A percentile compares a stretch with the other conserved stretches of the same genome.
Evolutionary conservation across 345 rosid species (phyloP).

Genomic region (Heritiera fomes): DNA sequence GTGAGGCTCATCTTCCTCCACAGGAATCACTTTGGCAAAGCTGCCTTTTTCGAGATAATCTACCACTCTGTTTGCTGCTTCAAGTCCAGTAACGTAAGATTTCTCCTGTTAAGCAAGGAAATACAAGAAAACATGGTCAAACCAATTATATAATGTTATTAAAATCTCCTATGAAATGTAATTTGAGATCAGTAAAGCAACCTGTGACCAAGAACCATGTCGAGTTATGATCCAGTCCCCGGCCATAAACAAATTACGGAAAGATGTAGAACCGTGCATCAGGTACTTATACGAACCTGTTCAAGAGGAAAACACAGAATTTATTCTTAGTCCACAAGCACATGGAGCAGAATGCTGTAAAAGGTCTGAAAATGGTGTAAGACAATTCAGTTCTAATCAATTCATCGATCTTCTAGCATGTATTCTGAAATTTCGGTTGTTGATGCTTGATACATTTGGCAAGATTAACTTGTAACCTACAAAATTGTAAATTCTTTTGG

Average conservation of each 20-base stretch:
- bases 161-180: background rate
- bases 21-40: slow-evolving; percentile 49
- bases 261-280: slow-evolving; percentile 57
- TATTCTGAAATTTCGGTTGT: no score
- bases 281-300: slow-evolving; percentile 63
- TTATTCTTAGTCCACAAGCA: no score
- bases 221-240: slow-evolving; percentile 64
- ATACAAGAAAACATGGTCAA: background rate
- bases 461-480: no score
- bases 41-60: slow-evolving; percentile 53
- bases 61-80: slow-evolving; percentile 50
- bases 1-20: slow-evolving; percentile 60
- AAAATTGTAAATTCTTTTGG: no score
- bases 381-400: background rate
- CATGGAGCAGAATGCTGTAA: background rate
- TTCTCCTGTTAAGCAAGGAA: slow-evolving; percentile 41
- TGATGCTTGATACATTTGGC: no score
- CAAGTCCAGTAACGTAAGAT: slow-evolving; percentile 54
- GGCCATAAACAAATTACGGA: slow-evolving; percentile 65
- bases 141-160: background rate
- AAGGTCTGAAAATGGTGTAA: background rate
- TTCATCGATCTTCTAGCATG: background rate
- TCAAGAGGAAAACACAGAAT: background rate
- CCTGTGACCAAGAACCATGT: slow-evolving; percentile 74
- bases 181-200: background rate